phyloP scores from a whole-genome alignment of 2,329 filamentous ascomycete species.

The Aspergillus sergii region DNA sequence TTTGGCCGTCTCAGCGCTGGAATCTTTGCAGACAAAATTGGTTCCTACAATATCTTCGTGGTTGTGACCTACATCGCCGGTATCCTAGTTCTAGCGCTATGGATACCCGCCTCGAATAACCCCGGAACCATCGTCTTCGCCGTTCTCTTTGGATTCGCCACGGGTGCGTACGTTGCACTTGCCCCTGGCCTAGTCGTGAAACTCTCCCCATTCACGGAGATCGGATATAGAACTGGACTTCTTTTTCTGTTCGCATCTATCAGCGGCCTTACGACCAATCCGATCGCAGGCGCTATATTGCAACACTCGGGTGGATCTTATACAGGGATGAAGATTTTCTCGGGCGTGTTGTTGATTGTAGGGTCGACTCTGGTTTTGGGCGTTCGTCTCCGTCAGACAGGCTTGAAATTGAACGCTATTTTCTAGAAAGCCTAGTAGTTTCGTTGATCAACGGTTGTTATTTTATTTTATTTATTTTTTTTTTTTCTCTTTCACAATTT shows the following conservation, averaged over 20 bases:
- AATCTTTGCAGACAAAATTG: constrained; percentile 56
- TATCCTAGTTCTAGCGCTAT: constrained; percentile 55
- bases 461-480: too few relatives aligned
- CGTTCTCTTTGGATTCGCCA: constrained; percentile 67
- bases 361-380: constrained; percentile 7
- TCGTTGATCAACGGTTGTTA: too few relatives aligned
- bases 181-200: neutral
- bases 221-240: constrained; percentile 16
- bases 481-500: too few relatives aligned
- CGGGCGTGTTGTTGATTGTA: constrained; percentile 1
- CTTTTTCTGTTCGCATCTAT: constrained; percentile 10
- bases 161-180: constrained; percentile 59
- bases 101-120: constrained; percentile 55
- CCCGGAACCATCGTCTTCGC: constrained; percentile 61
- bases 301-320: neutral
- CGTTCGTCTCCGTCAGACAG: neutral
- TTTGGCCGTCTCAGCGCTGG: constrained; percentile 59
- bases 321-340: constrained; percentile 9
- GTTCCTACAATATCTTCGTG: constrained; percentile 57
- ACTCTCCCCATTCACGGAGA: constrained; percentile 3
- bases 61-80: constrained; percentile 47
- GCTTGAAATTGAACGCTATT: neutral
- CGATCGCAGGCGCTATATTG: constrained; percentile 13
- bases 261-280: constrained; percentile 10
- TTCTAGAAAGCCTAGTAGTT: neutral